These are phyloP conservation scores for Daldinia sp. DNA, from an alignment of 2,329 filamentous ascomycete genomes.

Conservation along the genomic window DNA sequence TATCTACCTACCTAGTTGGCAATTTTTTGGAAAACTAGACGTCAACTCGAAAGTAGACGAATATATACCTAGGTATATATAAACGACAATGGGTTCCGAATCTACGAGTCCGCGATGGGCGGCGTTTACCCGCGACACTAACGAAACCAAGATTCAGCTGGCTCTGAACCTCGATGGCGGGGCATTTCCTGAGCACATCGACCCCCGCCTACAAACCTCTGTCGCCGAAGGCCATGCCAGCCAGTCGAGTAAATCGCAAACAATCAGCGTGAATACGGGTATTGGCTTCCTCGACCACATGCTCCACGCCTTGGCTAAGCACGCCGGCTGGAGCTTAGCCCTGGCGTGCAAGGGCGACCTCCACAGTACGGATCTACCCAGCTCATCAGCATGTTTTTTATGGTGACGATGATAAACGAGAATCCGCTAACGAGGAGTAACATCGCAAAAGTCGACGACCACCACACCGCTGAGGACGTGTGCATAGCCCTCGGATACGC, in stretches of 20 bases:
- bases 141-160: constrained; percentile 96
- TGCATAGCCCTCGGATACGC: constrained; percentile 89
- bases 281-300: constrained; percentile 99
- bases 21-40: constrained; percentile 11
- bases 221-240: constrained; percentile 75
- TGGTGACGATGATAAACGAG: constrained; percentile 1
- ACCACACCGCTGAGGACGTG: constrained; percentile 96
- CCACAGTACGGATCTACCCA: constrained; percentile 71
- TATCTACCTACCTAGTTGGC: too few species aligned
- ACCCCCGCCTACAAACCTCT: constrained; percentile 63
- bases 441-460: constrained; percentile 81
- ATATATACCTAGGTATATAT: not conserved
- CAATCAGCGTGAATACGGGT: constrained; percentile 87
- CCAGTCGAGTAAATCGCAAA: constrained; percentile 84
- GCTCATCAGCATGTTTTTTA: not conserved
- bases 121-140: constrained; percentile 86
- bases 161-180: constrained; percentile 95
- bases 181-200: constrained; percentile 71
- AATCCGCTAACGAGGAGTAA: constrained; percentile 21
- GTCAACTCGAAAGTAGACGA: not conserved
- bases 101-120: constrained; percentile 67
- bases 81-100: constrained; percentile 43
- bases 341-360: constrained; percentile 87
- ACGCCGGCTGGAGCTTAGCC: constrained; percentile 90
- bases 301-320: constrained; percentile 95